Conservation (phyloP, 352 stramenopile genomes). For the Phytophthora sp. region DNA sequence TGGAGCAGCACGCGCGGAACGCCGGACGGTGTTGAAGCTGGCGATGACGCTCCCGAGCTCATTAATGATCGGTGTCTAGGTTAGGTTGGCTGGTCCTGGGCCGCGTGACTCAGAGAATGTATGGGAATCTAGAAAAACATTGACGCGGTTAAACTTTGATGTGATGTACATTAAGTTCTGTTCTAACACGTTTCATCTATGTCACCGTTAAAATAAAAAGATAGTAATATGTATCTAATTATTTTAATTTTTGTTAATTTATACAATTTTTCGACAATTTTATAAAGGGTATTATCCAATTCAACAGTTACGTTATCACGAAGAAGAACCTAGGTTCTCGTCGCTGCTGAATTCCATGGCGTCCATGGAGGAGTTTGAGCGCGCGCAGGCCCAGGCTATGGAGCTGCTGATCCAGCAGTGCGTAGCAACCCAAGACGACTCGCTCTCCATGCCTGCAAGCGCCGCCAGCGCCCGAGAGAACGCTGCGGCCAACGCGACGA, state of each 20-base stretch:
- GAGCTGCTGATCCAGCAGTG: conserved; percentile 68
- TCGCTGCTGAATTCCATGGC: no score
- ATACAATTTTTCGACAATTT: no score
- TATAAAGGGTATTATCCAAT: no score
- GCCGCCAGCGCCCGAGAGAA: conserved; percentile 12
- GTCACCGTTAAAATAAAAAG: no score
- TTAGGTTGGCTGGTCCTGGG: conserved; percentile 11
- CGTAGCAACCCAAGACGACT: conserved; percentile 15
- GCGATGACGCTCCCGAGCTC: conserved; percentile 14
- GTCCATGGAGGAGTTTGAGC: conserved; percentile 51
- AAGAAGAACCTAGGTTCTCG: no score
- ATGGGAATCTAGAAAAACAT: conserved; percentile 13
- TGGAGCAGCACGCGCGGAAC: neutral
- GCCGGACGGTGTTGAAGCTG: conserved; percentile 18
- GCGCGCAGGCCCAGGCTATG: conserved; percentile 59
- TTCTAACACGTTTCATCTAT: no score
- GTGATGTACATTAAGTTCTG: conserved; percentile 8
- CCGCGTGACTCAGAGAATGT: conserved; percentile 14
- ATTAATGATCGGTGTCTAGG: conserved; percentile 12
- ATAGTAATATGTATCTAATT: no score
- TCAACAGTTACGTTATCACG: no score
- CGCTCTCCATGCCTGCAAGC: neutral
- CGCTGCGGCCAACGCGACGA: conserved; percentile 44
- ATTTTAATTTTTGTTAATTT: no score
- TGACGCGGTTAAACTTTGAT: neutral